A percentile compares a stretch with the other conserved stretches of the same genome.
Evolutionary conservation across 352 stramenopile genomes (phyloP).

Genomic region (Phytophthora cactorum): DNA sequence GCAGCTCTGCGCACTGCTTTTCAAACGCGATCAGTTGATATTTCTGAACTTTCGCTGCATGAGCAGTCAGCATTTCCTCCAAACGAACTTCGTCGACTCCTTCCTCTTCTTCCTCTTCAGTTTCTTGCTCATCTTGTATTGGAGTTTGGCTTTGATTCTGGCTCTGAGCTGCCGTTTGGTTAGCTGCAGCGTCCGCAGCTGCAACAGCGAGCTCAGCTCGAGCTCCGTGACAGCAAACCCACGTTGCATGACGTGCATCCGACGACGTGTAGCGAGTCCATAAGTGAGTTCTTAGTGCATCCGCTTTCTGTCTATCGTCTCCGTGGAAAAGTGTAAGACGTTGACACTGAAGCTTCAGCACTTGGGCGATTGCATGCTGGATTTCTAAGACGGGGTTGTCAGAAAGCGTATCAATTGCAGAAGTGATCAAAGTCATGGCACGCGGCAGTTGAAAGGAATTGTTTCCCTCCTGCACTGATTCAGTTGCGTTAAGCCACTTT

Average conservation of each 20-base stretch:
- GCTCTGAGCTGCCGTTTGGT: conserved; percentile 10
- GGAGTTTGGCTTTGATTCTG: conserved; percentile 20
- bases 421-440: conserved; percentile 39
- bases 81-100: conserved; percentile 25
- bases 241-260: conserved; percentile 42
- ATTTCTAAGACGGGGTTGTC: conserved; percentile 25
- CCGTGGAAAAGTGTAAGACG: conserved; percentile 53
- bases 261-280: conserved; percentile 62
- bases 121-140: conserved; percentile 14
- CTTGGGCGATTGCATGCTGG: conserved; percentile 27
- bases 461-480: conserved; percentile 14
- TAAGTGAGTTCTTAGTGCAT: conserved; percentile 33
- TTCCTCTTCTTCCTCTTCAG: conserved; percentile 21
- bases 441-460: conserved; percentile 28
- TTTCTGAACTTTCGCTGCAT: conserved; percentile 30
- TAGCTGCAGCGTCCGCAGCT: conserved; percentile 18
- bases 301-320: conserved; percentile 21
- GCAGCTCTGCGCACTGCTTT: conserved; percentile 40
- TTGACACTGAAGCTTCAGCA: conserved; percentile 47
- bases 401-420: conserved; percentile 25
- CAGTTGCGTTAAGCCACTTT: conserved; percentile 73
- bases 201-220: conserved; percentile 18
- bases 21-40: conserved; percentile 58
- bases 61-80: conserved; percentile 35
- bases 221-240: conserved; percentile 53